Evolutionary conservation across 108 stramenopile species (phyloP).

Genomic region (Mediolabrus comicus): DNA sequence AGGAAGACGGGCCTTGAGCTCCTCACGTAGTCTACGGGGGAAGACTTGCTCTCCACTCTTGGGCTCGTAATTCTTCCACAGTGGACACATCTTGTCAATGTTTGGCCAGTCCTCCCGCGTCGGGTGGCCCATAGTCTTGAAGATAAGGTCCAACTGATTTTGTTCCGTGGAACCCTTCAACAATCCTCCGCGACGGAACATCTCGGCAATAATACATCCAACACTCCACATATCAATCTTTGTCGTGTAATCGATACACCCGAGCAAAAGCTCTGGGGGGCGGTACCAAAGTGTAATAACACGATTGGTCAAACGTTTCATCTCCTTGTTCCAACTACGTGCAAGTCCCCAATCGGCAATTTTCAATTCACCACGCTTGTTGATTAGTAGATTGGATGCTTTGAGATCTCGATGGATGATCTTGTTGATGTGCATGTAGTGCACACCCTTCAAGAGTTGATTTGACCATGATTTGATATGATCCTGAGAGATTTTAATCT

Average conservation of each 20-base stretch:
- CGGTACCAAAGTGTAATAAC: conserved; percentile 98
- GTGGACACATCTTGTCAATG: conserved; percentile 62
- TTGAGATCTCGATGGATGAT: conserved; percentile 96
- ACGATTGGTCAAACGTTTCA: conserved; percentile 89
- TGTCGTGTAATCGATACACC: conserved; percentile 75
- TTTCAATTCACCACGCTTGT: conserved; percentile 87
- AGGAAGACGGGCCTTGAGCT: conserved; percentile 61
- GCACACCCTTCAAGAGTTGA: conserved; percentile 88
- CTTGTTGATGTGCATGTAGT: conserved; percentile 93
- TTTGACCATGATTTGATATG: conserved; percentile 91
- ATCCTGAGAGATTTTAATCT: conserved; percentile 81
- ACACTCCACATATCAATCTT: conserved; percentile 97
- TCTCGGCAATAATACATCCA: conserved; percentile 97
- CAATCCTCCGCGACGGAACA: conserved; percentile 84
- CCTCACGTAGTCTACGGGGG: conserved; percentile 68
- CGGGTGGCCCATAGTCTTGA: conserved; percentile 76
- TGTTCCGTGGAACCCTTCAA: conserved; percentile 68
- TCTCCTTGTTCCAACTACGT: conserved; percentile 85
- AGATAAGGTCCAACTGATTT: conserved; percentile 83
- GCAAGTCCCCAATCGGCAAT: conserved; percentile 97
- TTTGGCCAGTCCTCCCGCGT: conserved; percentile 73
- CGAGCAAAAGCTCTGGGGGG: conserved; percentile 93
- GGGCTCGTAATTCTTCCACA: conserved; percentile 82
- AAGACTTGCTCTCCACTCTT: conserved; percentile 38
- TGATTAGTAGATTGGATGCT: conserved; percentile 91